Evolutionary conservation across 805 yeast genomes (phyloP), one percentile per base, ranked within the genome.

Genomic region (Ogataea nonfermentans): DNA sequence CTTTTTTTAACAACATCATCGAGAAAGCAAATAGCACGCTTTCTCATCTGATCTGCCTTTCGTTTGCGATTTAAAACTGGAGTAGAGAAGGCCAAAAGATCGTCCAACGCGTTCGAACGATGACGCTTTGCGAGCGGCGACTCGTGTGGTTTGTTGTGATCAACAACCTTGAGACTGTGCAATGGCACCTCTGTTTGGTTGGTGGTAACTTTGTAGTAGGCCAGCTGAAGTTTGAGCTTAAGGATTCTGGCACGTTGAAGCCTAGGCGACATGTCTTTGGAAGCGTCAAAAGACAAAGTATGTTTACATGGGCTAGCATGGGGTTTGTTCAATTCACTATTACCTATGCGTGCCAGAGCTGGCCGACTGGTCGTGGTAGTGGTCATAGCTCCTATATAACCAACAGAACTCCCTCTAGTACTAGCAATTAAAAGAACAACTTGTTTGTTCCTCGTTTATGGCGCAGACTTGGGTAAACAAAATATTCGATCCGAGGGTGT

Each of bases 171-270:
- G 31, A 69, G 54, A 13, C 58, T 55, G 16, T 44, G 33, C 12
- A 66, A 43, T 5, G 70, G 65, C 2, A 59, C 61, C 6, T 53
- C 50, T 1, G 62, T 59, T 52, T 75, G 79, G 46, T 73, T 67
- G 1, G 79, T 74, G 40, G 65, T 65, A 29, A 70, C 68, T 50
- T 75, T 76, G 55, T 68, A 76, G 49, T 72, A 72, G 2, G 81
- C 81, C 34, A 75, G 51, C 48, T 72, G 71, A 16, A 76, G 57
- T 46, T 78, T 67, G 42, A 70, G 58, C 48, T 71, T 69, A 43
- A 76, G 62, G 48, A 63, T 65, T 34, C 70, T 55, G 5, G 73
- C 74, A 24, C 66, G 57, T 49, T 59, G 51, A 40, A 55, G 43
- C 23, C 53, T 44, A 37, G 61, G 62, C 16, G 62, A 48, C 29